Evolutionary conservation across 1,284 basidiomycete species (phyloP), one percentile per base, ranked within the genome.

Genomic region (Pseudozyma pruni): DNA sequence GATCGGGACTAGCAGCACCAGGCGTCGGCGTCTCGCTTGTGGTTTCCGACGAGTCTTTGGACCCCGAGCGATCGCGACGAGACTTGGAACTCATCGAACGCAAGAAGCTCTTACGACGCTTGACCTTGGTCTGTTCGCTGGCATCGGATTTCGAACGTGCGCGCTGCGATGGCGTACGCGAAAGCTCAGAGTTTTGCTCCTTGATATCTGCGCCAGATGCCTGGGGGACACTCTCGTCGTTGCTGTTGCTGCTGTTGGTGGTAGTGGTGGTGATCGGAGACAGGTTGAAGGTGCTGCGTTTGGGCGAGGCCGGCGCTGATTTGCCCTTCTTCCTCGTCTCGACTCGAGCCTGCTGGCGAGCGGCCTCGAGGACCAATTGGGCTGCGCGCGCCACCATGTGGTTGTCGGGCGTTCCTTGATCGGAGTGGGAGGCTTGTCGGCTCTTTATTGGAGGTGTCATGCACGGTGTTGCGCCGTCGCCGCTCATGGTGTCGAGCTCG

Each of bases 291-390:
- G 41, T 35, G 54, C 44, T 46, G 10, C 55, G 54, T 22, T 70
- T 70, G 9, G 69, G 69, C 16, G 69, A 72, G 6, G 69, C 63
- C 8, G 69, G 69, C 0, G 62, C 69, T 1, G 69, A 72, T 16
- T 45, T 52, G 35, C 69, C 69, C 32, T 72, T 67, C 45, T 55
- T 62, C 20, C 59, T 44, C 7, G 63, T 67, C 43, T 62, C 68
- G 23, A 55, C 69, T 4, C 60, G 59, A 17, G 72, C 72, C 47
- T 71, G 64, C 33, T 61, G 53, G 14, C 72, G 60, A 27, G 72
- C 72, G 17, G 72, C 72, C 43, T 67, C 72, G 32, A 75, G 59
- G 23, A 75, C 68, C 16, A 68, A 22, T 29, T 75, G 72, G 10
- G 68, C 72, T 8, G 69, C 72, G 9, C 67, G 69, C 11, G 69